A percentile compares a stretch with the other conserved stretches of the same genome.
Conservation (phyloP, 257 asterid genomes). For the Voacanga thouarsii region DNA sequence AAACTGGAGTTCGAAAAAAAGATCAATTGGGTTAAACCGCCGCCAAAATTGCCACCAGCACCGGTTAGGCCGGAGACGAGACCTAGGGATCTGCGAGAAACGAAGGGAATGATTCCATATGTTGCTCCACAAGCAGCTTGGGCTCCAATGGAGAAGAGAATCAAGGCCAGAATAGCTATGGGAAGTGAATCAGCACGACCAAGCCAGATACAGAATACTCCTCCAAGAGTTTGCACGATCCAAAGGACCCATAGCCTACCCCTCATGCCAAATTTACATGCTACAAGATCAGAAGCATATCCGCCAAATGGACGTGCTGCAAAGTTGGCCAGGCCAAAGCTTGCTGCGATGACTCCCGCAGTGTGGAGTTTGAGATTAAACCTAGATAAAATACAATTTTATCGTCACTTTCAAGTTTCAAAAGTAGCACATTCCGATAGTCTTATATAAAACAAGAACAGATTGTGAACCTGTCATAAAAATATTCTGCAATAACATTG, state of each 20-base stretch:
- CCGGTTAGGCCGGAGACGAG: conserved; percentile 49
- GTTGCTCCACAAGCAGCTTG: conserved; percentile 65
- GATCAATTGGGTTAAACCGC: conserved; percentile 48
- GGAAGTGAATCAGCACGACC: conserved; percentile 43
- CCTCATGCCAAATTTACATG: conserved; percentile 51
- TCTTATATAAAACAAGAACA: not conserved
- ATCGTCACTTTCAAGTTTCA: not conserved
- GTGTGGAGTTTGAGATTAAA: conserved; percentile 52
- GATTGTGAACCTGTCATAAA: conserved; percentile 36
- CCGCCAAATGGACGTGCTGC: conserved; percentile 56
- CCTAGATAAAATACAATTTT: conserved; percentile 16
- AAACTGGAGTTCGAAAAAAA: conserved; percentile 37
- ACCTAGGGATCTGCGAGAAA: conserved; percentile 52
- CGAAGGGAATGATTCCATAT: conserved; percentile 47
- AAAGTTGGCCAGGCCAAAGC: conserved; percentile 59
- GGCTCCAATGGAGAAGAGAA: conserved; percentile 51
- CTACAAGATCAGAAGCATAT: conserved; percentile 37
- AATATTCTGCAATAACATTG: conserved; percentile 56
- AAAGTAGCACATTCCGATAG: not conserved
- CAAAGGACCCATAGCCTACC: conserved; percentile 57
- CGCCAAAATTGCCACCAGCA: conserved; percentile 65
- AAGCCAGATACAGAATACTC: conserved; percentile 40
- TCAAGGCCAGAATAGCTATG: conserved; percentile 39
- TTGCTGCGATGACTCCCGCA: conserved; percentile 54
- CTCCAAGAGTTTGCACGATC: conserved; percentile 53